Evolutionary conservation across 2,329 filamentous ascomycete genomes (phyloP).

Genomic region (Curvularia sp.): DNA sequence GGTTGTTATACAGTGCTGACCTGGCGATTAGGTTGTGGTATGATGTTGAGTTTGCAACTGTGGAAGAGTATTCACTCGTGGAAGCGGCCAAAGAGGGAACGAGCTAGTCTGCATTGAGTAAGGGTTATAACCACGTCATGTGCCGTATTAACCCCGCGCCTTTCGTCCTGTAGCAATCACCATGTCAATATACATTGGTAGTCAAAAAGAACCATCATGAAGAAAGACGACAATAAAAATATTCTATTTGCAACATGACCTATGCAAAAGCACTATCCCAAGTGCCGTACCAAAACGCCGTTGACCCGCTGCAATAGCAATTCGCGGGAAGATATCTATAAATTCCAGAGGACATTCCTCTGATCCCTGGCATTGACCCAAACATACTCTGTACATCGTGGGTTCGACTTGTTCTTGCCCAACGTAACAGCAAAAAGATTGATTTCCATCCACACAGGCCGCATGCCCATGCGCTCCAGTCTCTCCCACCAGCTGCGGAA

Average conservation of each 20-base stretch:
- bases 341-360: conserved; percentile 39
- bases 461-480: conserved; percentile 46
- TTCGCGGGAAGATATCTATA: conserved; percentile 3
- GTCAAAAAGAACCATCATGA: not conserved
- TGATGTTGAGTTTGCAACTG: not conserved
- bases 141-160: not conserved
- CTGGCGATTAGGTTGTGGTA: not conserved
- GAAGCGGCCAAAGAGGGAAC: not conserved
- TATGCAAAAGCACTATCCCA: not conserved
- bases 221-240: not conserved
- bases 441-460: conserved; percentile 46
- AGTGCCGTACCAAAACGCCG: not conserved
- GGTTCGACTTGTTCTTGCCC: conserved; percentile 36
- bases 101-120: not conserved
- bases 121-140: not conserved
- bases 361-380: conserved; percentile 45
- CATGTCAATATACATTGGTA: not conserved
- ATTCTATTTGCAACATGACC: not conserved
- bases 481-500: conserved; percentile 46
- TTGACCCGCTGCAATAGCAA: not conserved
- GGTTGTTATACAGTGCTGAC: not conserved
- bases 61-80: not conserved
- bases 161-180: not conserved
- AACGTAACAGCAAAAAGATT: conserved; percentile 45
- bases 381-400: conserved; percentile 45